phyloP scores from a whole-genome alignment of 2,329 filamentous ascomycete genomes.

The Gyromitra esculenta region DNA sequence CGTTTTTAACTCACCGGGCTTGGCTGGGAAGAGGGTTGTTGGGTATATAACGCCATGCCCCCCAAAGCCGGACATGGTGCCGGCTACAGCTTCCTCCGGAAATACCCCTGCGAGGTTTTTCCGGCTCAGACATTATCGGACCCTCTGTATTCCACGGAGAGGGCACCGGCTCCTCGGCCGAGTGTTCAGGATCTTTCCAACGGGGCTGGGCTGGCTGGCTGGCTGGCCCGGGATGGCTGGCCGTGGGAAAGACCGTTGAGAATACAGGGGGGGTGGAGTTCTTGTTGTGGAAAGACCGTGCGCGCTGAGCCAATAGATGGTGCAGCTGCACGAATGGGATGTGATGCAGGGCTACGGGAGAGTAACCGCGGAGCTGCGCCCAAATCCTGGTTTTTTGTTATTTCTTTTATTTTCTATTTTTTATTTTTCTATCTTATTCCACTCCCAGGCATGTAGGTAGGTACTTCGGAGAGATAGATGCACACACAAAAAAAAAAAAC shows the following conservation, averaged over 20 bases:
- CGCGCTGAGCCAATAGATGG: not conserved
- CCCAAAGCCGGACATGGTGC: not conserved
- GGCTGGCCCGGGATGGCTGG: not conserved
- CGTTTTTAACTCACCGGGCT: no score
- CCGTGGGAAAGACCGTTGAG: conserved; percentile 27
- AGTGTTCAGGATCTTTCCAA: no score
- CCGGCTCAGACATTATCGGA: not conserved
- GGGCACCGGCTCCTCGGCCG: no score
- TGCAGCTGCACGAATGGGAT: conserved; percentile 32
- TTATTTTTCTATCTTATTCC: no score
- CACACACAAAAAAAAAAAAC: conserved; percentile 18
- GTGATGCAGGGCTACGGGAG: conserved; percentile 48
- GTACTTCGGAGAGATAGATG: not conserved
- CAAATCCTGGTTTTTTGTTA: conserved; percentile 26
- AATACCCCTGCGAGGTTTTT: not conserved
- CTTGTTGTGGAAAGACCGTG: conserved; percentile 19
- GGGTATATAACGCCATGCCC: no score
- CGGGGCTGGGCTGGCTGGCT: not conserved
- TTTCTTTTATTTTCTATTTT: not conserved
- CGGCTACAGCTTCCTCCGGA: not conserved
- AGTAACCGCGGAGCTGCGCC: conserved; percentile 29
- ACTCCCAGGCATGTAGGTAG: no score
- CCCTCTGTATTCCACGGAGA: not conserved
- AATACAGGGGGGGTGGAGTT: conserved; percentile 3
- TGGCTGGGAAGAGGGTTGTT: no score